These are phyloP conservation scores for Glaciozyma martinii DNA, from an alignment of 768 basidiomycete genomes.

Conservation along the genomic window DNA sequence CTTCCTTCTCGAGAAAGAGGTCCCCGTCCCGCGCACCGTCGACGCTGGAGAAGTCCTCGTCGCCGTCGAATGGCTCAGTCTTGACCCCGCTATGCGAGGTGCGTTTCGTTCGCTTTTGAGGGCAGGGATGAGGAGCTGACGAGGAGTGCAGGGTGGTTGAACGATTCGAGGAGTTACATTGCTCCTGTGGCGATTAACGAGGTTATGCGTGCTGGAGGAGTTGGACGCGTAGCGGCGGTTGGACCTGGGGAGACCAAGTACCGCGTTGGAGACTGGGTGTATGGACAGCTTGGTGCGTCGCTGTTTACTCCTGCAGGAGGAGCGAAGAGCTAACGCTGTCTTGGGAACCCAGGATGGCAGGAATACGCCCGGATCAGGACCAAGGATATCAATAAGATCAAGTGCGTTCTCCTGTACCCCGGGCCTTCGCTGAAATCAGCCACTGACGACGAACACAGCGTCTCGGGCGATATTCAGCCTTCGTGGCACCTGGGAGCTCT, in stretches of 20 bases:
- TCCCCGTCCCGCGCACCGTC: conserved; percentile 34
- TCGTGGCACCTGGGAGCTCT: conserved; percentile 63
- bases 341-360: conserved; percentile 54
- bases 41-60: conserved; percentile 55
- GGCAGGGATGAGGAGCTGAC: background rate
- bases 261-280: conserved; percentile 61
- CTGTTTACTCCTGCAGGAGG: background rate
- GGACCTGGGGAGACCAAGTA: conserved; percentile 51
- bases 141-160: conserved; percentile 49
- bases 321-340: background rate
- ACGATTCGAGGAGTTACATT: conserved; percentile 60
- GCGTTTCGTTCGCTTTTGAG: background rate
- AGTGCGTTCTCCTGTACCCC: conserved; percentile 47
- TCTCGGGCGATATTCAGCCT: conserved; percentile 6
- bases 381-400: conserved; percentile 47
- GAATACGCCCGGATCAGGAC: conserved; percentile 58
- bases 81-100: conserved; percentile 84
- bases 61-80: conserved; percentile 64
- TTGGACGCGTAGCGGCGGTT: conserved; percentile 50
- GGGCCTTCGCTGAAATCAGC: too few relatives aligned
- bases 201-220: conserved; percentile 40
- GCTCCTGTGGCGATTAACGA: conserved; percentile 60
- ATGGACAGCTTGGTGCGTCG: conserved; percentile 52
- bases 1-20: conserved; percentile 49
- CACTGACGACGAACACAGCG: background rate